Evolutionary conservation across 1,284 basidiomycete genomes (phyloP).

Genomic region (Boletellus dicymbophilus): DNA sequence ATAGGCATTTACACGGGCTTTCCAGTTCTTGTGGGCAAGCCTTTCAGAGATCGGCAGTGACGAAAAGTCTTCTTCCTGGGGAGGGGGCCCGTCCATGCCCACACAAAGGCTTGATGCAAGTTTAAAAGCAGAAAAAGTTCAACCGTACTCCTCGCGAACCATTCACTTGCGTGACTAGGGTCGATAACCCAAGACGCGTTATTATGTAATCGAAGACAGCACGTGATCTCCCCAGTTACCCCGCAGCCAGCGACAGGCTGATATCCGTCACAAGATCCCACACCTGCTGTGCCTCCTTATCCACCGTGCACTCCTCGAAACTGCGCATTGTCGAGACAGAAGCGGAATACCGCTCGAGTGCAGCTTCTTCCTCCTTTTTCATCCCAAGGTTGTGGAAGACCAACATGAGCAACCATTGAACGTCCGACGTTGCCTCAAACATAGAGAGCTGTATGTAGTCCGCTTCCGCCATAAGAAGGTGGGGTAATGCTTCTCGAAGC

Average conservation of each 20-base stretch:
- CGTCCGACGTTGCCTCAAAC: constrained; percentile 58
- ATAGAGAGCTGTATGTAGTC: constrained; percentile 65
- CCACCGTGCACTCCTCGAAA: constrained; percentile 44
- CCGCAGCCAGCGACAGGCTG: constrained; percentile 53
- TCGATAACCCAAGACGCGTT: constrained; percentile 12
- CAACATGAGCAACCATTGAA: constrained; percentile 68
- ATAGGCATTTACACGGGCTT: constrained; percentile 94
- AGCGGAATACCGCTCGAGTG: constrained; percentile 48
- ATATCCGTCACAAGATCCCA: constrained; percentile 60
- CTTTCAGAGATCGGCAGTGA: constrained; percentile 81
- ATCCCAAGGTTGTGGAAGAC: constrained; percentile 70
- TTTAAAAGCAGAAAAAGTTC: constrained; percentile 13
- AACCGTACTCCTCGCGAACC: constrained; percentile 5
- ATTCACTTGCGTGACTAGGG: not conserved
- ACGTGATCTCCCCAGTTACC: constrained; percentile 37
- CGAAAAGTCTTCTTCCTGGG: constrained; percentile 93
- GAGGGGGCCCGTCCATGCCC: constrained; percentile 86
- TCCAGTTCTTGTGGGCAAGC: constrained; percentile 97
- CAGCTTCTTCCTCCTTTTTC: constrained; percentile 53
- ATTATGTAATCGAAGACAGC: constrained; percentile 28
- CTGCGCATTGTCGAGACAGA: constrained; percentile 44
- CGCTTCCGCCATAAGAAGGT: constrained; percentile 61
- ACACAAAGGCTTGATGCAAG: constrained; percentile 7
- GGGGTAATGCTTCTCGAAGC: constrained; percentile 56
- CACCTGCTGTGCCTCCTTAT: constrained; percentile 54